phyloP scores from a whole-genome alignment of 129 eudicot genomes.

The Lonicera japonica region DNA sequence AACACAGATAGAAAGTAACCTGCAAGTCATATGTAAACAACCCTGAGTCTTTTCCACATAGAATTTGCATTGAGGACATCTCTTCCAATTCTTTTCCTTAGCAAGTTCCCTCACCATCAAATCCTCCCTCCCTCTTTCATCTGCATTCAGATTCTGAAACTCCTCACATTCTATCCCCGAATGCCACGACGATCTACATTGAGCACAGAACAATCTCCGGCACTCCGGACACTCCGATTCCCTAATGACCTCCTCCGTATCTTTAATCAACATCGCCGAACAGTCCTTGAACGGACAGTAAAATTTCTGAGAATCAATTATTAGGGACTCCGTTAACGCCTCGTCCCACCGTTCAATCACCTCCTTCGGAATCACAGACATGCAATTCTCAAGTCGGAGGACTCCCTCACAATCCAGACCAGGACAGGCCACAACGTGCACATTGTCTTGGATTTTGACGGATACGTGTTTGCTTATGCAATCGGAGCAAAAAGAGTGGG shows the following conservation, averaged over 20 bases:
- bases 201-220: conserved; percentile 47
- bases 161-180: conserved; percentile 30
- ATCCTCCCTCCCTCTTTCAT: conserved; percentile 29
- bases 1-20: conserved; percentile 22
- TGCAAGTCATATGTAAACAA: conserved; percentile 52
- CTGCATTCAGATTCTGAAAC: conserved; percentile 20
- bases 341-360: conserved; percentile 46
- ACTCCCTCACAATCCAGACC: conserved; percentile 18
- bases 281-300: conserved; percentile 61
- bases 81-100: conserved; percentile 36
- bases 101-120: conserved; percentile 35
- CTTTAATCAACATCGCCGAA: conserved; percentile 35
- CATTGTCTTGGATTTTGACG: conserved; percentile 28
- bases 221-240: conserved; percentile 48
- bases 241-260: conserved; percentile 19
- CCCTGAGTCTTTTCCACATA: conserved; percentile 46
- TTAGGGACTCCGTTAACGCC: conserved; percentile 25
- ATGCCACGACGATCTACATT: conserved; percentile 52
- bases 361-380: conserved; percentile 16
- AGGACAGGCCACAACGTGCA: conserved; percentile 24
- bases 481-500: conserved; percentile 32
- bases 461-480: conserved; percentile 36
- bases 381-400: conserved; percentile 21
- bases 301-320: conserved; percentile 26
- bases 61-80: conserved; percentile 40